These are phyloP conservation scores for Ophiocordyceps camponoti-floridani DNA, from an alignment of 2,329 filamentous ascomycete species.

Conservation along the genomic window DNA sequence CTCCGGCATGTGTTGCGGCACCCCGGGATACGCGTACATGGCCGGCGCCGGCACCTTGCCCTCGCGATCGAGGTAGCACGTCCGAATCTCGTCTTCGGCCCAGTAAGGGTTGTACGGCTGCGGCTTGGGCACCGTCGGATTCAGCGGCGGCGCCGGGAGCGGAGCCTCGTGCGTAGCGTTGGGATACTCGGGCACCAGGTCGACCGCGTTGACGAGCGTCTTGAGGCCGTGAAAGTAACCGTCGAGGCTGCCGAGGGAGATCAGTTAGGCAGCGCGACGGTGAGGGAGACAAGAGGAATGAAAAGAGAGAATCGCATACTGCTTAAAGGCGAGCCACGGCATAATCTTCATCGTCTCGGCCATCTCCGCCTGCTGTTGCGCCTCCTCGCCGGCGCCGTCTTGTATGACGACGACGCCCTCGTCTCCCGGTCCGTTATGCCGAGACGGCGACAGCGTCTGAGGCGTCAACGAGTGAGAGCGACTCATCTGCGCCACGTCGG, in stretches of 20 bases:
- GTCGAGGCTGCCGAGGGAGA: too few relatives aligned
- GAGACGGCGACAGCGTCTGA: not conserved
- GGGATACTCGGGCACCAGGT: conserved; percentile 63
- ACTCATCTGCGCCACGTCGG: conserved; percentile 1
- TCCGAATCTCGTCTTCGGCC: conserved; percentile 29
- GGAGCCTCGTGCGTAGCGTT: conserved; percentile 15
- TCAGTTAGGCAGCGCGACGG: too few relatives aligned
- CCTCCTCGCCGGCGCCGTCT: not conserved
- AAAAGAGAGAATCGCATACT: conserved; percentile 10
- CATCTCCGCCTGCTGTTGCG: conserved; percentile 10
- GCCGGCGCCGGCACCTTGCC: conserved; percentile 40
- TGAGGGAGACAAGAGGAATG: not conserved
- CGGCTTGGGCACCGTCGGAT: conserved; percentile 22
- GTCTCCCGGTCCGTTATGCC: not conserved
- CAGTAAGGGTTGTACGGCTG: conserved; percentile 51
- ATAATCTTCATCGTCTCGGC: conserved; percentile 14
- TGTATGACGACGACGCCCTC: not conserved
- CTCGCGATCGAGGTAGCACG: conserved; percentile 45
- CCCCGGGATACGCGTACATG: conserved; percentile 48
- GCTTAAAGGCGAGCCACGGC: conserved; percentile 22
- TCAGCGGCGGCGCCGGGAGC: conserved; percentile 15
- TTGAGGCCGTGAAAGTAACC: conserved; percentile 67
- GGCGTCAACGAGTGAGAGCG: not conserved
- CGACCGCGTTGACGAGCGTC: conserved; percentile 41
- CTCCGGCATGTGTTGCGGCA: conserved; percentile 62